Evolutionary conservation across 176 grass and related monocot species (phyloP).

Genomic region (Miscanthus lutarioriparius): DNA sequence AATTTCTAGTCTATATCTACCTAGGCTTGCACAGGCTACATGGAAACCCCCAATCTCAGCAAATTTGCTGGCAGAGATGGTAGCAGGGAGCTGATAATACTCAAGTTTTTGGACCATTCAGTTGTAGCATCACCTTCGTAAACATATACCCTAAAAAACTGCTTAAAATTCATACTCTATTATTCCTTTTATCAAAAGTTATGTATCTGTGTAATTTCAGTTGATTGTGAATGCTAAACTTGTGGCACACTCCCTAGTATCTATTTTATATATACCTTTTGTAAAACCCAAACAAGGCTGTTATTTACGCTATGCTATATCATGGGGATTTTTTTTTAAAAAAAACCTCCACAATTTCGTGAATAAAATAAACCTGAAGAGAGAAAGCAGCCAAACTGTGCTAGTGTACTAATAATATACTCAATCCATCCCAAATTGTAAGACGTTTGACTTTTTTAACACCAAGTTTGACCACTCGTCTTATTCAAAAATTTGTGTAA

Average conservation of each 20-base stretch:
- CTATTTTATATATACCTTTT: background rate
- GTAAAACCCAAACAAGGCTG: background rate
- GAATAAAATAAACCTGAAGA: background rate
- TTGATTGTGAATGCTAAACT: background rate
- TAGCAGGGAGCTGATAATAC: background rate
- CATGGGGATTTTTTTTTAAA: background rate
- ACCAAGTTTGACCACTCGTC: too few relatives aligned
- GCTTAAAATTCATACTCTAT: background rate
- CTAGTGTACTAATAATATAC: background rate
- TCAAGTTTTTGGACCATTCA: background rate
- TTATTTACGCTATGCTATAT: background rate
- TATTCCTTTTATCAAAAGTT: background rate
- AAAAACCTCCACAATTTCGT: background rate
- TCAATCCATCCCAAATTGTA: too few relatives aligned
- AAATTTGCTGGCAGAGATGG: conserved; percentile 3
- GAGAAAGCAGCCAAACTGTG: background rate
- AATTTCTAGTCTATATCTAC: conserved; percentile 14
- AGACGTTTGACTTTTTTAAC: too few relatives aligned
- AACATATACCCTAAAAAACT: background rate
- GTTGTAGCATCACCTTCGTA: background rate
- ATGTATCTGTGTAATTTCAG: background rate
- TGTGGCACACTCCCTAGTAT: background rate
- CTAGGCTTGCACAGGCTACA: background rate
- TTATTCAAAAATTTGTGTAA: too few relatives aligned
- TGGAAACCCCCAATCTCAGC: conserved; percentile 2